phyloP scores from a whole-genome alignment of 2,329 filamentous ascomycete genomes.

The Fonsecaea multimorphosa region DNA sequence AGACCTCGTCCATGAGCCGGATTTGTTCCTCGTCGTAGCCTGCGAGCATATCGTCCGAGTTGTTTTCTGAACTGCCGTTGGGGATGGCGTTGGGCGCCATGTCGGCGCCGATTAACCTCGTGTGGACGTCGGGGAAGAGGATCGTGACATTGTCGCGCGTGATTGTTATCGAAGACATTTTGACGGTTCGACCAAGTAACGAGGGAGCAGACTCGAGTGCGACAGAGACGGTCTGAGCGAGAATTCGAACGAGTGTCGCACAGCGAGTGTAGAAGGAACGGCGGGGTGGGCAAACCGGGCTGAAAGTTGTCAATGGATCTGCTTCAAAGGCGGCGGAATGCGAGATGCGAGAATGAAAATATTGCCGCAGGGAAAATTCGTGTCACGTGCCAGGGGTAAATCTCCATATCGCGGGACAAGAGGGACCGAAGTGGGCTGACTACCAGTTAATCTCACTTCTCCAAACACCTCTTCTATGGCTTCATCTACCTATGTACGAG shows the following conservation, averaged over 20 bases:
- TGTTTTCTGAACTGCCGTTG: slow-evolving; percentile 41
- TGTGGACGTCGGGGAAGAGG: slow-evolving; percentile 83
- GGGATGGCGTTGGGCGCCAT: slow-evolving; percentile 62
- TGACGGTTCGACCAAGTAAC: slow-evolving; percentile 13
- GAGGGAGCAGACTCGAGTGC: not conserved
- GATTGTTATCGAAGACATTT: slow-evolving; percentile 57
- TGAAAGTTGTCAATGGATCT: not conserved
- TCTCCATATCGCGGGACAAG: not conserved
- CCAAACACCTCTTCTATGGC: no score
- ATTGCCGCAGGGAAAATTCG: slow-evolving; percentile 4
- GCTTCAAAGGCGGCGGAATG: not conserved
- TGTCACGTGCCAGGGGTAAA: slow-evolving; percentile 27
- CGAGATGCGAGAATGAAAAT: not conserved
- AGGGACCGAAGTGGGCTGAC: slow-evolving; percentile 15
- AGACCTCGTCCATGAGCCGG: slow-evolving; percentile 97
- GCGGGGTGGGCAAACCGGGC: not conserved
- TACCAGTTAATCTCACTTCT: not conserved
- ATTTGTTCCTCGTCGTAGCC: slow-evolving; percentile 98
- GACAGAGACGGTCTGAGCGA: not conserved
- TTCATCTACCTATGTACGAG: no score
- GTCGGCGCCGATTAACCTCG: slow-evolving; percentile 57
- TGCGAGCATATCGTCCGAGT: slow-evolving; percentile 66
- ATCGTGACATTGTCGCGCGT: slow-evolving; percentile 85
- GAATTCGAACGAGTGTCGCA: not conserved
- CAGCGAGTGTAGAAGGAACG: not conserved